Conservation (phyloP, 345 rosid species). For the Passiflora organensis region DNA sequence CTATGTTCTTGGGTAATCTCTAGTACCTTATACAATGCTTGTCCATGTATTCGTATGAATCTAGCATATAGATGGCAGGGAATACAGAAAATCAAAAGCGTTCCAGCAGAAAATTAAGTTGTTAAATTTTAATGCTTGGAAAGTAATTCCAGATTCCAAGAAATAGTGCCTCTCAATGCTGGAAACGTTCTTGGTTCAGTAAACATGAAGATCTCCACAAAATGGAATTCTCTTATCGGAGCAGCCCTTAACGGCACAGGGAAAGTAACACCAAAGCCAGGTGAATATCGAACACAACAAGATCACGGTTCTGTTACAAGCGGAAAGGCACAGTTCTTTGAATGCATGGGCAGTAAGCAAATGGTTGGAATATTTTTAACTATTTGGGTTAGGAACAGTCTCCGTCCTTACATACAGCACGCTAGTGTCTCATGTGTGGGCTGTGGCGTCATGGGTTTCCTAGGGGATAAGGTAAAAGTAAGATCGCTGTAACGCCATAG, state of each 20-base stretch:
- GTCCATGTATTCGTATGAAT: no score
- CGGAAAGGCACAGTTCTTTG: constrained; percentile 28
- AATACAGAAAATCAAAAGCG: no score
- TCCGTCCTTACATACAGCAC: constrained; percentile 41
- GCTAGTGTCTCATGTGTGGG: constrained; percentile 73
- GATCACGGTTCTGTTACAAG: neutral
- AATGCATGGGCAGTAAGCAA: constrained; percentile 60
- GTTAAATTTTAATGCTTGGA: no score
- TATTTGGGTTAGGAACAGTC: constrained; percentile 59
- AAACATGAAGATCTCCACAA: constrained; percentile 38
- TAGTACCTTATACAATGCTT: no score
- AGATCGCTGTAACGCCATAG: no score
- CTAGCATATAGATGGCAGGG: no score
- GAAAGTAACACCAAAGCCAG: neutral
- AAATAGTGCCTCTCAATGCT: constrained; percentile 62
- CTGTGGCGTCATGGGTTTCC: constrained; percentile 77
- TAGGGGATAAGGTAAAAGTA: constrained; percentile 77
- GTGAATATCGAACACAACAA: no score
- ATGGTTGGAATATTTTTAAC: constrained; percentile 75
- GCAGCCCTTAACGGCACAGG: constrained; percentile 44
- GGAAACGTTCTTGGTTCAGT: constrained; percentile 58
- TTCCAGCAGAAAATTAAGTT: no score
- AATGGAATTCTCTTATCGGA: constrained; percentile 69
- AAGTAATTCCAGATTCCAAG: constrained; percentile 52
- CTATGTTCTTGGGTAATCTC: constrained; percentile 68